These are phyloP conservation scores for Coffea humblotiana DNA, from an alignment of 305 asterid genomes.

Conservation along the genomic window DNA sequence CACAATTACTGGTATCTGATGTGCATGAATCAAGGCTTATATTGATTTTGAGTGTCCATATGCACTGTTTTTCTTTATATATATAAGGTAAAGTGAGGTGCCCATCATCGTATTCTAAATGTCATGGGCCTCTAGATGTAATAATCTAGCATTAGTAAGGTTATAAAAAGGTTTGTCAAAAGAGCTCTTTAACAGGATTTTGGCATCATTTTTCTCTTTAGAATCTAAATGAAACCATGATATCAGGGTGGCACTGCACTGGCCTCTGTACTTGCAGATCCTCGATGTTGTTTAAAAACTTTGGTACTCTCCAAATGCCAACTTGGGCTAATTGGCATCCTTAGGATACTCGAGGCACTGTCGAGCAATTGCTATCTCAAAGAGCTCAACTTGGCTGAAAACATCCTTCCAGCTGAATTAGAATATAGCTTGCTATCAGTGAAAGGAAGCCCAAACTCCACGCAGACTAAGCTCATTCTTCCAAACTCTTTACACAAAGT, in stretches of 20 bases:
- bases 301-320: constrained; percentile 65
- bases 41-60: not conserved
- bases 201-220: not conserved
- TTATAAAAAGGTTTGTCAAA: not conserved
- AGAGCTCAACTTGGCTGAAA: constrained; percentile 87
- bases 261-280: constrained; percentile 61
- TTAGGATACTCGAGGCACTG: constrained; percentile 53
- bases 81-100: not conserved
- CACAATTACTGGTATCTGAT: not conserved
- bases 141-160: not conserved
- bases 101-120: not conserved
- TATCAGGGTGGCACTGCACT: constrained; percentile 76
- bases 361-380: constrained; percentile 54
- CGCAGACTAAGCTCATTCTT: constrained; percentile 22
- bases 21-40: not conserved
- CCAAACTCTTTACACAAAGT: constrained; percentile 3
- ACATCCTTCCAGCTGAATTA: constrained; percentile 41
- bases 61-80: not conserved
- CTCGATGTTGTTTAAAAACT: constrained; percentile 58
- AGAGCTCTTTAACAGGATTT: not conserved
- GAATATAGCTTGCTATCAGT: constrained; percentile 16
- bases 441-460: constrained; percentile 24
- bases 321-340: constrained; percentile 59
- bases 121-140: not conserved
- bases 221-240: constrained; percentile 31